A percentile compares a stretch with the other conserved stretches of the same genome.
phyloP scores from a whole-genome alignment of 2,329 filamentous ascomycete species.

The Escovopsis sp. region DNA sequence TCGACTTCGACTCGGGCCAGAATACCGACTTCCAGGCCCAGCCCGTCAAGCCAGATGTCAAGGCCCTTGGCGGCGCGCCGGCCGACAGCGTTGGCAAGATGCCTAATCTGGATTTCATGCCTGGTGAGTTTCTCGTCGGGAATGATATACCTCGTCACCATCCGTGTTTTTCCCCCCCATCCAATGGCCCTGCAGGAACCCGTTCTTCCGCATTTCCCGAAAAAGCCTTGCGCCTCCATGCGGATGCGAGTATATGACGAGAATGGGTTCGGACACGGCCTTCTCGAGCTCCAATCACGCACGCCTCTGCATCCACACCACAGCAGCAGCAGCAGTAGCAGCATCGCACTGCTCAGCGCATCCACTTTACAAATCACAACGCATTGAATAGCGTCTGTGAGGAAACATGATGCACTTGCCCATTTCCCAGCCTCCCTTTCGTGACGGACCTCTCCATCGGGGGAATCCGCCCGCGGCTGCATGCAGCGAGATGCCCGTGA shows the following conservation, averaged over 20 bases:
- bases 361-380: no score
- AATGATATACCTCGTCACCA: neutral
- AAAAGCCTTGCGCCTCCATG: no score
- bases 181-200: no score
- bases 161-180: neutral
- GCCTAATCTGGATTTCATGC: conserved; percentile 33
- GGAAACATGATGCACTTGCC: conserved; percentile 1
- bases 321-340: no score
- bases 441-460: neutral
- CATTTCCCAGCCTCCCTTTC: neutral
- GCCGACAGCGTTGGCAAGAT: conserved; percentile 31
- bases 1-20: conserved; percentile 59
- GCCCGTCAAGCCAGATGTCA: conserved; percentile 28
- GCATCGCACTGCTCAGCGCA: no score
- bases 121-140: conserved; percentile 25
- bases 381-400: no score
- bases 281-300: no score
- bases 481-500: conserved; percentile 12
- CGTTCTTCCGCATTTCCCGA: no score
- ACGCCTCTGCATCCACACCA: no score
- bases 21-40: conserved; percentile 41
- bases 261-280: no score
- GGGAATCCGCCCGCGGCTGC: conserved; percentile 4
- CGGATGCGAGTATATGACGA: no score
- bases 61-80: conserved; percentile 19